A percentile compares a stretch with the other conserved stretches of the same genome.
Evolutionary conservation across 768 basidiomycete genomes (phyloP).

Genomic region (Tylopilus felleus): DNA sequence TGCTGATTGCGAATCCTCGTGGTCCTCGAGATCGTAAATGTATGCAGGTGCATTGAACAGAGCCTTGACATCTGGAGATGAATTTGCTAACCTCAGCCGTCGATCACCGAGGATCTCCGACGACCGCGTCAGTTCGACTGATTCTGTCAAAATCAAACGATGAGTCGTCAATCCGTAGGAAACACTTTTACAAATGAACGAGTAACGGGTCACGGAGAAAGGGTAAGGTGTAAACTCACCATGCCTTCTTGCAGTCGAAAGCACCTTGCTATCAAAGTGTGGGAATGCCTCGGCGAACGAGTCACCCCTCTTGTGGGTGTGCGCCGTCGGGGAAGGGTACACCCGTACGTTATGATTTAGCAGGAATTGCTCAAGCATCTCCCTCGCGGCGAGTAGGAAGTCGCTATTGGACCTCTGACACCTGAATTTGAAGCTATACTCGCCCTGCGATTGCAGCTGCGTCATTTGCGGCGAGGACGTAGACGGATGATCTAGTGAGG

Average conservation of each 20-base stretch:
- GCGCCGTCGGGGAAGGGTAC: constrained; percentile 75
- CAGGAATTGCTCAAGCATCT: constrained; percentile 91
- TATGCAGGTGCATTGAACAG: constrained; percentile 86
- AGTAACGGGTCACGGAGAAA: background rate
- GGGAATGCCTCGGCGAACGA: constrained; percentile 95
- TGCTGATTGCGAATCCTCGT: constrained; percentile 58
- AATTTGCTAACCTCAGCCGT: constrained; percentile 77
- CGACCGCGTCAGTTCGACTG: constrained; percentile 66
- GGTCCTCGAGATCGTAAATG: constrained; percentile 75
- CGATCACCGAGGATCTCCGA: constrained; percentile 66
- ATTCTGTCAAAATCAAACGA: constrained; percentile 45
- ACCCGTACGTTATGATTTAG: constrained; percentile 78
- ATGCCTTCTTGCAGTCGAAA: constrained; percentile 72
- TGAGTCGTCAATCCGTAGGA: constrained; percentile 9
- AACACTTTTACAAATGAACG: background rate
- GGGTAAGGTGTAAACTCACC: constrained; percentile 37
- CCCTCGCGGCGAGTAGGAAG: constrained; percentile 83
- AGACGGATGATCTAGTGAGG: constrained; percentile 48
- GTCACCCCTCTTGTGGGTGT: constrained; percentile 82
- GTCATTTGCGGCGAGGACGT: constrained; percentile 17
- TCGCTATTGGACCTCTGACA: constrained; percentile 96
- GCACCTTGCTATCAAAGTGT: constrained; percentile 92
- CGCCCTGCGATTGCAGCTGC: constrained; percentile 37
- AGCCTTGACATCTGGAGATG: constrained; percentile 93
- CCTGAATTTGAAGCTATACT: constrained; percentile 92